These are phyloP conservation scores for Flaveria bidentis DNA, from an alignment of 129 eudicot genomes.

Conservation along the genomic window DNA sequence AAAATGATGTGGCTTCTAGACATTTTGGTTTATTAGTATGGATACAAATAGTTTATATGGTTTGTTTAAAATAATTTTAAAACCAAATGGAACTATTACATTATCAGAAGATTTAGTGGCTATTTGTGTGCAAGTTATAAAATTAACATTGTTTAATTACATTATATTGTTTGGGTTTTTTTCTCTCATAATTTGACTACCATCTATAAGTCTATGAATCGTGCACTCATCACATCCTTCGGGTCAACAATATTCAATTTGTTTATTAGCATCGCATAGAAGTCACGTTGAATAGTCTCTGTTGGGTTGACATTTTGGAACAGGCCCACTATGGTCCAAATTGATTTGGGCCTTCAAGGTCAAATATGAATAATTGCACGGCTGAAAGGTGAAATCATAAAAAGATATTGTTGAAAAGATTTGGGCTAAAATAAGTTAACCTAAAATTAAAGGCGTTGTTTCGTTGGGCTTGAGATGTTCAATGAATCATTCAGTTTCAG, in stretches of 20 bases:
- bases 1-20: no score
- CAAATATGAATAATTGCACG: background rate
- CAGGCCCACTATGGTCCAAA: background rate
- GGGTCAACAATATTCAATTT: background rate
- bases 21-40: no score
- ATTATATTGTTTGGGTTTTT: no score
- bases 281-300: background rate
- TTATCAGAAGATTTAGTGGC: no score
- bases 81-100: no score
- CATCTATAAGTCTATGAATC: no score
- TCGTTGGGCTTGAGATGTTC: background rate
- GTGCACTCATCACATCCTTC: background rate
- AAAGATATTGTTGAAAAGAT: background rate
- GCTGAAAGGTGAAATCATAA: background rate
- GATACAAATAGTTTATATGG: no score
- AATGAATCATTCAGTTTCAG: background rate
- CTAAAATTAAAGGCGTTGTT: background rate
- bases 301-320: background rate
- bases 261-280: background rate
- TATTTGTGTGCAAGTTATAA: no score
- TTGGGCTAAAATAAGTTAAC: background rate
- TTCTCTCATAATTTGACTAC: no score
- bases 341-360: constrained; percentile 6
- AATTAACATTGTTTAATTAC: no score
- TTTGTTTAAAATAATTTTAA: no score